phyloP scores from a whole-genome alignment of 225 moss, liverwort and hornwort species.

The Pseudisothecium myosuroides region DNA sequence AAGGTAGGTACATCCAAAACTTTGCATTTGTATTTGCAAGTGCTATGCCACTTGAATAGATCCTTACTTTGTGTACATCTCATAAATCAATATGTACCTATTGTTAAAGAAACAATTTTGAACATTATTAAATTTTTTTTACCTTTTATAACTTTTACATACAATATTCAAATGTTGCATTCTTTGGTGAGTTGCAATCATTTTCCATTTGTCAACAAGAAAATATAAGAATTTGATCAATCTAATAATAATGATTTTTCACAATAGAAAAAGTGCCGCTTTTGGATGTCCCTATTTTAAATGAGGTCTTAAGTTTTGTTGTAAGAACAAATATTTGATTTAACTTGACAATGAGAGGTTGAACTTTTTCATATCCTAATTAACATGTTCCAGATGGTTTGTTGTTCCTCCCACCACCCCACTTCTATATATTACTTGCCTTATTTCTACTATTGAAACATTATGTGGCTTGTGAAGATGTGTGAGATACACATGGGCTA shows the following conservation, averaged over 20 bases:
- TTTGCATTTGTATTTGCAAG: neutral
- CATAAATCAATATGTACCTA: neutral
- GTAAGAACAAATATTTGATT: no score
- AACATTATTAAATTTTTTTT: no score
- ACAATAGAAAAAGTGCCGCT: neutral
- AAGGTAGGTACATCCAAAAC: neutral
- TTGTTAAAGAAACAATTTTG: neutral
- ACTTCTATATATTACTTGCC: no score
- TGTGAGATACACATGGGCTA: neutral
- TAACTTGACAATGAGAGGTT: no score
- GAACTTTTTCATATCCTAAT: no score
- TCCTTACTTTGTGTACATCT: neutral
- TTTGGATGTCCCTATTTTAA: no score
- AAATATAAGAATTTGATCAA: neutral
- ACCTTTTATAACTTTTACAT: neutral
- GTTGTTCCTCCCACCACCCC: no score
- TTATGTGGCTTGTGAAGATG: neutral
- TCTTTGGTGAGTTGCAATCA: neutral
- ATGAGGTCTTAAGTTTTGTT: no score
- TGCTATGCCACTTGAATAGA: accelerated
- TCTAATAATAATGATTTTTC: neutral
- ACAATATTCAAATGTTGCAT: neutral
- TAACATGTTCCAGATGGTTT: no score
- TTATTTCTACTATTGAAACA: no score
- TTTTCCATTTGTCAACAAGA: neutral